Base-by-base conservation (phyloP, 148 eudicot species). In the Vaccinium macrocarpon region DNA sequence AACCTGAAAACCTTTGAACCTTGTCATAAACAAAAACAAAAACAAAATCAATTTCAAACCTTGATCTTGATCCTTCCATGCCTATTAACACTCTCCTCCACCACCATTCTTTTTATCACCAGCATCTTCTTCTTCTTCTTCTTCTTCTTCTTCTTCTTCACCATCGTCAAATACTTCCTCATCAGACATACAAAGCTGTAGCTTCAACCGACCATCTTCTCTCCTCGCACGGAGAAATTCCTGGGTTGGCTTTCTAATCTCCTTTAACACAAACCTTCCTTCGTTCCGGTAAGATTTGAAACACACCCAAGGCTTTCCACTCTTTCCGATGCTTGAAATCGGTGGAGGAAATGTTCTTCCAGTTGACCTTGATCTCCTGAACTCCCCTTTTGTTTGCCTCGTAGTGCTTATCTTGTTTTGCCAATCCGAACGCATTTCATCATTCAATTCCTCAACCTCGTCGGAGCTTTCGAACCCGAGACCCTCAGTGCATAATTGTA, bases 391-490 rank as follows among this genome's bases (percentile, higher is more conserved):
- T 8, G 19, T 6, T 59, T 64, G n/a, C 15, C 52, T 14, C 6
- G 35, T 74, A 48, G 25, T 23, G 29, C 68, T 76, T 51, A 62
- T 81, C 38, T 56, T 75, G 25, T 12, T 82, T n/a, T 51, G 56
- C 10, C 76, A 56, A 49, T 83, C 77, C 7, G 27, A 66, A 12
- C 56, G 48, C 27, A 61, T 51, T 21, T 87, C 86, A 48, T 70
- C 71, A 79, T 81, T 88, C 86, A 84, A 48, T 68, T 93, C 94
- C 87, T 94, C 99, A 0, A 88, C 88, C 18, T 90, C 95, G 55
- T 86, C 97, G 56, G 82, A 88, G 90, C 98, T 95, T 82, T 96
- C 99, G 13, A 93, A 92, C 71, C 99, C 99, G 19, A 96, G 92
- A 13, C 97, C 95, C 81, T 97, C 98, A 0, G 99, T 97, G 88